These are phyloP conservation scores for Pythium biforme DNA, from an alignment of 352 stramenopile species.

Conservation along the genomic window DNA sequence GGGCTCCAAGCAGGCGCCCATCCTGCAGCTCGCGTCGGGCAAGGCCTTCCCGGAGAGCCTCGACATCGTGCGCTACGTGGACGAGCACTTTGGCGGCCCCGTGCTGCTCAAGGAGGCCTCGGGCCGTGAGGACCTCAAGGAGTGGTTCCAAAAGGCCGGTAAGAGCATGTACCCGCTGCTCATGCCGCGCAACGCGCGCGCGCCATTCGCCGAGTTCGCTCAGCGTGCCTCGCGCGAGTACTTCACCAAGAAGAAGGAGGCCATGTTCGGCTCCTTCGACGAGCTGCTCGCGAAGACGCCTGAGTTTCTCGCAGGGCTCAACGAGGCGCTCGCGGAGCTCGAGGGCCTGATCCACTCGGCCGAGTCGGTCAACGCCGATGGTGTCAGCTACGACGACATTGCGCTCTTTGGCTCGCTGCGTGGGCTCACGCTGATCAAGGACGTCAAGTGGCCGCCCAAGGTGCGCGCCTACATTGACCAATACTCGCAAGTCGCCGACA, in stretches of 20 bases:
- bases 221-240: constrained; percentile 45
- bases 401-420: constrained; percentile 49
- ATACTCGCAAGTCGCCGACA: constrained; percentile 40
- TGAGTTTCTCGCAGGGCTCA: constrained; percentile 38
- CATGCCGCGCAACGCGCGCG: constrained; percentile 44
- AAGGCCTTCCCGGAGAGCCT: constrained; percentile 55
- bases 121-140: constrained; percentile 40
- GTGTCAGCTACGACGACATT: constrained; percentile 55
- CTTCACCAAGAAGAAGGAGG: constrained; percentile 63
- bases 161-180: constrained; percentile 37
- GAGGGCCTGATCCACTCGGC: constrained; percentile 38
- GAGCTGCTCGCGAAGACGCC: constrained; percentile 39
- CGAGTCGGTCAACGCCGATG: constrained; percentile 40
- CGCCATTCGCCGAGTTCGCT: constrained; percentile 54
- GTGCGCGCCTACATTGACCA: constrained; percentile 50
- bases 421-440: constrained; percentile 53
- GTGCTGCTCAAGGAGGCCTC: constrained; percentile 35
- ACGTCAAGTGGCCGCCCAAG: constrained; percentile 45
- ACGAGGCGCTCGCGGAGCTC: constrained; percentile 40
- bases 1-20: constrained; percentile 46
- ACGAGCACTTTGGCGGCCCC: constrained; percentile 39
- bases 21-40: constrained; percentile 40
- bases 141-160: constrained; percentile 39
- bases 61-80: constrained; percentile 59
- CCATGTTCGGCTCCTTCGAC: constrained; percentile 41